Conservation (phyloP, 305 asterid species). For the Andrographis paniculata region DNA sequence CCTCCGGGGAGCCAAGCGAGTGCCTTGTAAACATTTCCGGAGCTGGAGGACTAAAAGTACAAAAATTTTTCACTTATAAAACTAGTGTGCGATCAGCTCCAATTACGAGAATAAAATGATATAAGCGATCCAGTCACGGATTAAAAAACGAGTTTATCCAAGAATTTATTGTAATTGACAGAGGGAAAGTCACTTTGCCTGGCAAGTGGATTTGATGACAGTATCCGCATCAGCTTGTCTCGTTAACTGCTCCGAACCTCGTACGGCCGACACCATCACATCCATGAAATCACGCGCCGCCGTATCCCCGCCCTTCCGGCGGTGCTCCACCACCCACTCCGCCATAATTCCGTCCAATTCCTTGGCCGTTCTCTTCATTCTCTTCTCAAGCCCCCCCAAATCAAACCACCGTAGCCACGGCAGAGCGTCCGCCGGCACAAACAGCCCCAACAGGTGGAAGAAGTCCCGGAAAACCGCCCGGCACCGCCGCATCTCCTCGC, state of each 20-base stretch:
- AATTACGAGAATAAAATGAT: too few relatives aligned
- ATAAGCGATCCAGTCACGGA: too few relatives aligned
- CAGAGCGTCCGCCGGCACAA: slow-evolving; percentile 24
- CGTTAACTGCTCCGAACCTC: not conserved
- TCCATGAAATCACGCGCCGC: slow-evolving; percentile 28
- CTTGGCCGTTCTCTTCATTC: slow-evolving; percentile 21
- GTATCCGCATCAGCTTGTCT: slow-evolving; percentile 15
- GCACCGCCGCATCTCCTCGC: slow-evolving; percentile 19
- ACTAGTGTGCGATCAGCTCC: too few relatives aligned
- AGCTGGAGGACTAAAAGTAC: too few relatives aligned
- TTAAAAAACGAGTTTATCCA: too few relatives aligned
- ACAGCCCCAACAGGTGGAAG: slow-evolving; percentile 20
- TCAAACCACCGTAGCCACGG: slow-evolving; percentile 32
- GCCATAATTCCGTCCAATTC: slow-evolving; percentile 22
- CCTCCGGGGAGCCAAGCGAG: too few relatives aligned
- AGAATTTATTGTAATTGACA: too few relatives aligned
- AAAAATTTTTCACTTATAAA: too few relatives aligned
- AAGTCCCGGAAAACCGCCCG: slow-evolving; percentile 23
- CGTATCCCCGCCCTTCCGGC: slow-evolving; percentile 8
- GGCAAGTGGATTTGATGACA: slow-evolving; percentile 25
- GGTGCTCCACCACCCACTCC: slow-evolving; percentile 30
- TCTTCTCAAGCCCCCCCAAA: slow-evolving; percentile 34
- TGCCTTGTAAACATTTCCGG: too few relatives aligned
- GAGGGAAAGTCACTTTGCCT: not conserved
- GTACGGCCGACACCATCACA: slow-evolving; percentile 20